These are phyloP conservation scores for Neopestalotiopsis rosae DNA, from an alignment of 2,329 filamentous ascomycete genomes.

Conservation along the genomic window DNA sequence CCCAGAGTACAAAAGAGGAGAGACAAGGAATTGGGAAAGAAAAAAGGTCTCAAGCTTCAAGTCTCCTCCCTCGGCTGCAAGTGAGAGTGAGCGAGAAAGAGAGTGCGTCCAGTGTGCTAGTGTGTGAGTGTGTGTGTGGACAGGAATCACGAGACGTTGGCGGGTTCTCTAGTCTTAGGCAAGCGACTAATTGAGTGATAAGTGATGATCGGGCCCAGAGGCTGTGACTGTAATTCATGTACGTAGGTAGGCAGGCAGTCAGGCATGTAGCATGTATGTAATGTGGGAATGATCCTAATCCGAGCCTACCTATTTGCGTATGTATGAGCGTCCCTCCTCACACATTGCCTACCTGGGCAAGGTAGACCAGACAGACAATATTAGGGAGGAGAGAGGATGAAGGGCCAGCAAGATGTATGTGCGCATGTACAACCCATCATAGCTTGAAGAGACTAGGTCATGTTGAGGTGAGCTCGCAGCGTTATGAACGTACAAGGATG, in stretches of 20 bases:
- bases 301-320: too few relatives aligned
- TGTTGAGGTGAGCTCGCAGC: too few relatives aligned
- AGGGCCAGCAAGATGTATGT: background rate
- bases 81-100: background rate
- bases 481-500: too few relatives aligned
- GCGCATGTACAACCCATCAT: background rate
- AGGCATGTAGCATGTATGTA: constrained; percentile 3
- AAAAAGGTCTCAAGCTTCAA: background rate
- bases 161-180: background rate
- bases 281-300: background rate
- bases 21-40: background rate
- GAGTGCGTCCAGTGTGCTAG: too few relatives aligned
- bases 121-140: background rate
- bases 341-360: background rate
- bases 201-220: background rate
- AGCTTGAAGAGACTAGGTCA: background rate
- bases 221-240: background rate
- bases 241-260: background rate
- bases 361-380: background rate
- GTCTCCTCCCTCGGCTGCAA: background rate
- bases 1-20: background rate
- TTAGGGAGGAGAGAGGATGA: background rate
- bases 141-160: constrained; percentile 1
- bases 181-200: background rate
- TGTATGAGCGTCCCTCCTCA: too few relatives aligned